Conservation (phyloP, 768 basidiomycete species). For the Leccinum longicurvipes region DNA sequence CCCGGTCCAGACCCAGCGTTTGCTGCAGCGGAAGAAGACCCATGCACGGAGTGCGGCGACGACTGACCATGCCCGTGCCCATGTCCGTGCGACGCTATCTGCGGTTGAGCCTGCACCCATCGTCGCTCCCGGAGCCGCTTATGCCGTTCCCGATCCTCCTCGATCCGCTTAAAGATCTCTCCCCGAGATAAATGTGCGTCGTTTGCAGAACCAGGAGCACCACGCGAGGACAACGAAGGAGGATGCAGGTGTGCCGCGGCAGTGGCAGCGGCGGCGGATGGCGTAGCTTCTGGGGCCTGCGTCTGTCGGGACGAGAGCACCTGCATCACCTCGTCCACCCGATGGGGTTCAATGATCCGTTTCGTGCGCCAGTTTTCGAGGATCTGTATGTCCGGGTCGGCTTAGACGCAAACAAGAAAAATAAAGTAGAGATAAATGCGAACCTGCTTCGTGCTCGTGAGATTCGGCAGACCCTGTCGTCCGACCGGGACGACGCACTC, state of each 20-base stretch:
- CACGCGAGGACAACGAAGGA: slow-evolving; percentile 1
- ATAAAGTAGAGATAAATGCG: slow-evolving; percentile 10
- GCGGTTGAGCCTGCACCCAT: slow-evolving; percentile 81
- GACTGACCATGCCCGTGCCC: neutral
- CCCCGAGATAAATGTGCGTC: slow-evolving; percentile 44
- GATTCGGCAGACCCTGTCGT: slow-evolving; percentile 81
- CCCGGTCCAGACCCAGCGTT: slow-evolving; percentile 1
- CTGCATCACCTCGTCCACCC: slow-evolving; percentile 69
- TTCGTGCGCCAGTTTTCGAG: slow-evolving; percentile 88
- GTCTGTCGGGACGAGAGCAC: neutral
- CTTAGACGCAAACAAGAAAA: neutral
- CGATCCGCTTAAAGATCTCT: slow-evolving; percentile 85
- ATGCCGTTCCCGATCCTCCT: slow-evolving; percentile 90
- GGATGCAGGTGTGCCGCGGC: too few relatives aligned
- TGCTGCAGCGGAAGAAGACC: neutral
- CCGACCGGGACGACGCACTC: slow-evolving; percentile 86
- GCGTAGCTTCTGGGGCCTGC: neutral
- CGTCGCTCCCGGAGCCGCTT: slow-evolving; percentile 87
- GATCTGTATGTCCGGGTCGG: slow-evolving; percentile 27
- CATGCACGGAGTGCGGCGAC: neutral
- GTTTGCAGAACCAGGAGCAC: neutral
- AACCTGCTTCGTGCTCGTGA: slow-evolving; percentile 85
- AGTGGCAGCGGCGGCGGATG: too few relatives aligned
- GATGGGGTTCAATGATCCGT: slow-evolving; percentile 76
- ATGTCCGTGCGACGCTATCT: slow-evolving; percentile 18